Base-by-base conservation (phyloP, 495 filamentous ascomycete genomes). In the Collariella sp. region DNA sequence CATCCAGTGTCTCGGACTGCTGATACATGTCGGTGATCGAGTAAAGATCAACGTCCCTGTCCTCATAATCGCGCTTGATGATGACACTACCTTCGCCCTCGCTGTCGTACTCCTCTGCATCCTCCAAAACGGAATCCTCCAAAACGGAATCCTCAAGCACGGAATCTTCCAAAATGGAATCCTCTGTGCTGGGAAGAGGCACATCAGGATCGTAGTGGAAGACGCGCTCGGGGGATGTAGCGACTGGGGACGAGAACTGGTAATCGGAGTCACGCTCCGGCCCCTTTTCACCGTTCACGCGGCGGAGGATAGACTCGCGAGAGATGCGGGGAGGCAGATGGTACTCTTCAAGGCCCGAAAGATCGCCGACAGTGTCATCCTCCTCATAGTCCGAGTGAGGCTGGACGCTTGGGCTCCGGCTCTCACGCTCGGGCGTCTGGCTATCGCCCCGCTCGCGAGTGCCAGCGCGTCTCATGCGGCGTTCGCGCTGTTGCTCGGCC, bases 241-340 rank as follows among this genome's bases (percentile, higher is more conserved):
- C 81, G 1, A 78, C 74, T 0, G 79, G 67, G 7, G 84, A 80
- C 0, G 78, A 82, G 50, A 81, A 83, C 50, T 76, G 78, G 41
- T 82, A 81, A 52, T 81, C 78, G n/a, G 81, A 81, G 44, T 88
- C 83, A 35, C 67, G 69, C 2, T 70, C 68, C 36, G 74, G 73
- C 52, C 67, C 66, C 45, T 83, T 79, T 46, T 84, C 80, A 39
- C 85, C 84, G 60, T 91, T 89, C 20, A 97, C 83, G 52, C 89
- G 89, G 15, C 89, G 82, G 45, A 96, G 71, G 52, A 97, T 97
- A 0, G 90, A 95, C 63, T 96, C 93, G 19, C 93, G 80, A 33
- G 93, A 96, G 62, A 96, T 91, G 24, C 83, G 85, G 13, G 87
- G 87, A 29, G 84, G 80, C 0, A 84, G 68, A 47, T 84, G 76